Evolutionary conservation across 805 yeast species (phyloP), one percentile per base, ranked within the genome.

Genomic region (Teunomyces tritomae): DNA sequence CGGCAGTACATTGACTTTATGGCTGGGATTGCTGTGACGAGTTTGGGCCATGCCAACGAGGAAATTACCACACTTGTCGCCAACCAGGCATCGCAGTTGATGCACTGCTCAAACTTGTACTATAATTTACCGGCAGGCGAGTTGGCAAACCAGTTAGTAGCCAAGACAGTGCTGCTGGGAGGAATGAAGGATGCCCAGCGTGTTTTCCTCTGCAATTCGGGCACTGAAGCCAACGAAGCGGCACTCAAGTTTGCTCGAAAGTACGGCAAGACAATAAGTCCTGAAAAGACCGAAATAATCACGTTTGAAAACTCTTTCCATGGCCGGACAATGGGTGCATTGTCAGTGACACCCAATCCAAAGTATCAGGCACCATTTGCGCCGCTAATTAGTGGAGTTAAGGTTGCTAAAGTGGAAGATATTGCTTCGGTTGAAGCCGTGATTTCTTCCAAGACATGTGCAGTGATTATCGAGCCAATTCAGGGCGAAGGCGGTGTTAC

Each of bases 401-500:
- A 76, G 50, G 81, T 80, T 32, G 95, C 92, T 16, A 73, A 73
- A 48, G 75, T 86, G 46, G 78, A 77, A 52, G 83, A 84, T 57
- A 71, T 84, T 34, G 77, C 71, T 42, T 76, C 85, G 17, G 84
- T 89, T 8, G 76, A 80, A 53, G 61, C 67, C 6, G 63, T 79
- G 36, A 78, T 87, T 40, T 72, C 76, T 51, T 63, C 63, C 3
- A 80, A 82, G 54, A 85, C 91, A 1, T 89, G 96, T 57, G 99
- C 91, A 46, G 94, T 94, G 28, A 94, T 94, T 47, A 84, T 94
- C 33, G 99, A 94, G 70, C 99, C 99, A 17, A 85, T 94, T 49
- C 99, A 94, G 73, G 99, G 98, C 56, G 99, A 92, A 71, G 98
- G 99, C 49, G 99, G 99, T 48, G 84, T 92, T 14, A 82, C 83